phyloP scores from a whole-genome alignment of 2,329 filamentous ascomycete genomes.

The Sclerotinia borealis region DNA sequence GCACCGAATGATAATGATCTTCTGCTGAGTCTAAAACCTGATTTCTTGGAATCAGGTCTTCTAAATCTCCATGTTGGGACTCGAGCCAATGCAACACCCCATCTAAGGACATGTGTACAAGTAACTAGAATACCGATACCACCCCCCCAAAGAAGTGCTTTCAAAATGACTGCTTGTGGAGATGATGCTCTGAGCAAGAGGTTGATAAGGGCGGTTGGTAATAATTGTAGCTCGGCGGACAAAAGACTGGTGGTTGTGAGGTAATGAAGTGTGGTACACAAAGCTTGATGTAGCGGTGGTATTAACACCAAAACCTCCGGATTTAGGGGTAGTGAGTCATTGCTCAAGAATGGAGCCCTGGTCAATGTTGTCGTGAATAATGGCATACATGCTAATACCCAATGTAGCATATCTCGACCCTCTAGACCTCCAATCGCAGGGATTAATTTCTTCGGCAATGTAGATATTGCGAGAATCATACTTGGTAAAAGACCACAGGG shows the following conservation, averaged over 20 bases:
- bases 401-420: slow-evolving; percentile 65
- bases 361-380: slow-evolving; percentile 34
- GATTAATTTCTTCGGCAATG: slow-evolving; percentile 67
- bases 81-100: slow-evolving; percentile 78
- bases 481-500: slow-evolving; percentile 65
- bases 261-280: slow-evolving; percentile 68
- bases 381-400: slow-evolving; percentile 69
- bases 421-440: slow-evolving; percentile 52
- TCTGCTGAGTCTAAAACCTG: neutral
- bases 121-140: slow-evolving; percentile 68
- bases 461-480: slow-evolving; percentile 71
- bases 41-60: slow-evolving; percentile 36
- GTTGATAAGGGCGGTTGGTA: slow-evolving; percentile 78
- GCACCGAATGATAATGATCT: slow-evolving; percentile 17
- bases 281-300: slow-evolving; percentile 76
- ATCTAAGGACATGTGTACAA: slow-evolving; percentile 69
- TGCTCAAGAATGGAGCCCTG: neutral
- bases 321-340: slow-evolving; percentile 8
- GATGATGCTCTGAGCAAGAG: slow-evolving; percentile 70
- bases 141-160: slow-evolving; percentile 79
- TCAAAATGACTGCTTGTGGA: slow-evolving; percentile 78
- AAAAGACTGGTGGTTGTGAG: slow-evolving; percentile 86
- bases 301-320: slow-evolving; percentile 45
- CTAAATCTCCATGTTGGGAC: slow-evolving; percentile 89
- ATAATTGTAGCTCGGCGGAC: slow-evolving; percentile 77